phyloP scores from a whole-genome alignment of 345 rosid species.

The Chamaenerion angustifolium region DNA sequence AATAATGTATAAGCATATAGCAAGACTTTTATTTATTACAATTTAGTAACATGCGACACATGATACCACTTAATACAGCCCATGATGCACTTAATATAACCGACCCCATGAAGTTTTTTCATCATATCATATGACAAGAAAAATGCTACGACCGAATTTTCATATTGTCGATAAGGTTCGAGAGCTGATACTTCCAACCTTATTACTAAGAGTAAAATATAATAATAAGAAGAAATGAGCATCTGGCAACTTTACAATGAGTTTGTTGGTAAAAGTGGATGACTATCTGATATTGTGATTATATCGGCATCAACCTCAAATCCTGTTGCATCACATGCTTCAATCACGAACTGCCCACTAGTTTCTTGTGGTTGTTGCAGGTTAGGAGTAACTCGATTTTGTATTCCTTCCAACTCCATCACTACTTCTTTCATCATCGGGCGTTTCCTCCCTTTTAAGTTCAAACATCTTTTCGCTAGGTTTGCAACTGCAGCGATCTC shows the following conservation, averaged over 20 bases:
- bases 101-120: too few relatives aligned
- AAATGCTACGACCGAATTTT: too few relatives aligned
- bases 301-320: neutral
- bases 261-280: neutral
- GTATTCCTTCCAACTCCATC: conserved; percentile 1
- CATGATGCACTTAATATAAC: too few relatives aligned
- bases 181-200: too few relatives aligned
- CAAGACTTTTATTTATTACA: too few relatives aligned
- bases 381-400: neutral
- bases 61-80: too few relatives aligned
- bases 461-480: conserved; percentile 4
- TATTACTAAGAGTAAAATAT: too few relatives aligned
- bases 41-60: too few relatives aligned
- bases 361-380: neutral
- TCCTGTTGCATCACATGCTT: neutral
- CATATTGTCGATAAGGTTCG: too few relatives aligned
- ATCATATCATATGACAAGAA: too few relatives aligned
- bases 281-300: neutral
- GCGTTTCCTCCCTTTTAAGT: conserved; percentile 4
- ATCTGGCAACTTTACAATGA: neutral
- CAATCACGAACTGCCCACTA: neutral
- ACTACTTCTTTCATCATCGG: conserved; percentile 3
- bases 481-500: conserved; percentile 1
- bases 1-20: too few relatives aligned
- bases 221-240: neutral